A percentile compares a stretch with the other conserved stretches of the same genome.
These are phyloP conservation scores for Chlorella sp. DNA, from an alignment of 139 green algal genomes.

Conservation along the genomic window DNA sequence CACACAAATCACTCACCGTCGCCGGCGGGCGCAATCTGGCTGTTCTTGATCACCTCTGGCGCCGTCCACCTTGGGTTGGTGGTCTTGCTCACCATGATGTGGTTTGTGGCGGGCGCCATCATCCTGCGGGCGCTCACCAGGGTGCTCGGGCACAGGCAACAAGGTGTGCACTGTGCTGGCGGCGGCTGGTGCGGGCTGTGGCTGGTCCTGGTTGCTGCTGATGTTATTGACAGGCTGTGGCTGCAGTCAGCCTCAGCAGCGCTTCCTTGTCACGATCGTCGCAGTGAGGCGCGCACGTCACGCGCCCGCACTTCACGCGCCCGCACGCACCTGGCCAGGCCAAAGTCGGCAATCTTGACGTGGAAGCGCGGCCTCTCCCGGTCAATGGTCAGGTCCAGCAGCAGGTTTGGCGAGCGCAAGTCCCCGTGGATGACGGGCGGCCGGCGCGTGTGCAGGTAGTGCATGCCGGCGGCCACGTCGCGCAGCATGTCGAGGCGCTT, in stretches of 20 bases:
- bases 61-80: slow-evolving; percentile 55
- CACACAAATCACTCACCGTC: no score
- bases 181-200: no score
- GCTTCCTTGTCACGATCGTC: no score
- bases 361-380: slow-evolving; percentile 39
- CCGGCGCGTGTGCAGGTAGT: slow-evolving; percentile 77
- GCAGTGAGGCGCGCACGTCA: no score
- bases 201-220: no score
- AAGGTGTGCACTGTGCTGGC: no score
- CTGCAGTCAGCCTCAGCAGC: no score
- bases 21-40: slow-evolving; percentile 8
- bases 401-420: slow-evolving; percentile 60
- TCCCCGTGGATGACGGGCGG: slow-evolving; percentile 81
- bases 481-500: slow-evolving; percentile 50
- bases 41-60: slow-evolving; percentile 41
- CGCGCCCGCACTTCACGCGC: no score
- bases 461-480: slow-evolving; percentile 54
- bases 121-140: no score
- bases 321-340: slow-evolving; percentile 15
- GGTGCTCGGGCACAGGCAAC: no score
- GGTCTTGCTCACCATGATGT: slow-evolving; percentile 27
- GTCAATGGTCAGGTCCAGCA: slow-evolving; percentile 53
- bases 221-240: no score
- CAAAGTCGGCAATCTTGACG: slow-evolving; percentile 48
- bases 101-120: slow-evolving; percentile 1